Evolutionary conservation across 306 rosid genomes (phyloP).

Genomic region (Trifolium repens): DNA sequence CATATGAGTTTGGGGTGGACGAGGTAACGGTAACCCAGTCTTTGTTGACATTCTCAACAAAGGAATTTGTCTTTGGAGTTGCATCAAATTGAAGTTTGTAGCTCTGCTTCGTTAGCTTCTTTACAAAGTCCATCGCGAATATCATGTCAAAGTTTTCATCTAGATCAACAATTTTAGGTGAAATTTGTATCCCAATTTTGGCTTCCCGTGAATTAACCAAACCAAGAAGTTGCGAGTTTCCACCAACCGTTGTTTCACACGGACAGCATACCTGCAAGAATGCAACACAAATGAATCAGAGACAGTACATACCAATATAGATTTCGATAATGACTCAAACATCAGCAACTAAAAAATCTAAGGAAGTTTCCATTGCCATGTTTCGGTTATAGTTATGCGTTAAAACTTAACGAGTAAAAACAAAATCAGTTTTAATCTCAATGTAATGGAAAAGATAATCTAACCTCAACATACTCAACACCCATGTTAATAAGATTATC

Average conservation of each 20-base stretch:
- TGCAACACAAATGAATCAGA: slow-evolving; percentile 34
- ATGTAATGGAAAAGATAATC: slow-evolving; percentile 32
- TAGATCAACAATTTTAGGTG: slow-evolving; percentile 42
- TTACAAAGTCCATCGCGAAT: slow-evolving; percentile 63
- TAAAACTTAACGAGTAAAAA: not conserved
- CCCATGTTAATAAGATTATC: slow-evolving; percentile 70
- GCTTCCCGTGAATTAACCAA: slow-evolving; percentile 54
- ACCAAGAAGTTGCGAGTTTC: slow-evolving; percentile 71
- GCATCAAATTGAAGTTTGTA: slow-evolving; percentile 66
- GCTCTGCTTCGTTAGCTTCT: slow-evolving; percentile 60
- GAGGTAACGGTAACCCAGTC: slow-evolving; percentile 82
- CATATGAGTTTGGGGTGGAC: slow-evolving; percentile 68
- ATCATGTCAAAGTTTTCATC: slow-evolving; percentile 64
- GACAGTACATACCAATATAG: slow-evolving; percentile 7
- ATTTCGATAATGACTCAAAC: slow-evolving; percentile 9
- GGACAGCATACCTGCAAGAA: slow-evolving; percentile 72
- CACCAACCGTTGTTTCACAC: slow-evolving; percentile 50
- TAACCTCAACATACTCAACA: slow-evolving; percentile 81
- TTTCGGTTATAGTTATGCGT: slow-evolving; percentile 13
- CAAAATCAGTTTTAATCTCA: not conserved
- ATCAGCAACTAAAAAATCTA: slow-evolving; percentile 5
- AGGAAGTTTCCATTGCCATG: not conserved
- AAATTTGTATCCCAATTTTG: slow-evolving; percentile 66
- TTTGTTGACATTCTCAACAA: slow-evolving; percentile 68
- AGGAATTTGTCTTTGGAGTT: slow-evolving; percentile 58